Evolutionary conservation across 257 asterid species (phyloP).

Genomic region (Apocynum venetum): DNA sequence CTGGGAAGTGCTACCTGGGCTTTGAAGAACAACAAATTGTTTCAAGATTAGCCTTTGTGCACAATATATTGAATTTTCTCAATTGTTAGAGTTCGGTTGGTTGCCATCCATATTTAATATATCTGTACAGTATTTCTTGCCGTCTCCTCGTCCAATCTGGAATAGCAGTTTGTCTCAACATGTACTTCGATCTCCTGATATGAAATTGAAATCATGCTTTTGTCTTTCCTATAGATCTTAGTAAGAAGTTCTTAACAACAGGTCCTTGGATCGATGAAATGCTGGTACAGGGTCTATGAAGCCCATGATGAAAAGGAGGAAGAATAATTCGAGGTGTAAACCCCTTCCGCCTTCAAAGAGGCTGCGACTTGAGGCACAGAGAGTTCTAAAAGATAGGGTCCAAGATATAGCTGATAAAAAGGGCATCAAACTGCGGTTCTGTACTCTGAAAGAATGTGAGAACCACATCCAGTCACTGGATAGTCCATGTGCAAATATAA

Average conservation of each 20-base stretch:
- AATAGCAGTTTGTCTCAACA: neutral
- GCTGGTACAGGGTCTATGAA: slow-evolving; percentile 94
- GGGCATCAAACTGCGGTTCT: slow-evolving; percentile 91
- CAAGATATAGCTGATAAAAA: slow-evolving; percentile 96
- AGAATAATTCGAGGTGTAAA: slow-evolving; percentile 57
- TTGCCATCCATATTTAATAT: neutral
- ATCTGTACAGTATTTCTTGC: neutral
- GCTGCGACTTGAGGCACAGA: slow-evolving; percentile 90
- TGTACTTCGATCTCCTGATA: neutral
- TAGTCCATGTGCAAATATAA: slow-evolving; percentile 75
- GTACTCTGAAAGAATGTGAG: slow-evolving; percentile 94
- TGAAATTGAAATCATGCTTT: slow-evolving; percentile 9
- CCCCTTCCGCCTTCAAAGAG: slow-evolving; percentile 98
- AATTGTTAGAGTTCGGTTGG: neutral
- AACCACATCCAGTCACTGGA: slow-evolving; percentile 75
- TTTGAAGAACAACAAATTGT: neutral
- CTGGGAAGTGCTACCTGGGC: neutral
- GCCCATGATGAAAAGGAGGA: slow-evolving; percentile 57
- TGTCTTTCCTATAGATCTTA: slow-evolving; percentile 35
- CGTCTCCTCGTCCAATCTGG: neutral
- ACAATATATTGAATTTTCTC: neutral
- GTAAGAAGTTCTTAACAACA: slow-evolving; percentile 57
- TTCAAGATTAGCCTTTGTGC: neutral
- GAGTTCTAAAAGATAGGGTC: slow-evolving; percentile 95
- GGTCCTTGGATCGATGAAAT: slow-evolving; percentile 84